These are phyloP conservation scores for Hypomyces perniciosus DNA, from an alignment of 2,329 filamentous ascomycete species.

Conservation along the genomic window DNA sequence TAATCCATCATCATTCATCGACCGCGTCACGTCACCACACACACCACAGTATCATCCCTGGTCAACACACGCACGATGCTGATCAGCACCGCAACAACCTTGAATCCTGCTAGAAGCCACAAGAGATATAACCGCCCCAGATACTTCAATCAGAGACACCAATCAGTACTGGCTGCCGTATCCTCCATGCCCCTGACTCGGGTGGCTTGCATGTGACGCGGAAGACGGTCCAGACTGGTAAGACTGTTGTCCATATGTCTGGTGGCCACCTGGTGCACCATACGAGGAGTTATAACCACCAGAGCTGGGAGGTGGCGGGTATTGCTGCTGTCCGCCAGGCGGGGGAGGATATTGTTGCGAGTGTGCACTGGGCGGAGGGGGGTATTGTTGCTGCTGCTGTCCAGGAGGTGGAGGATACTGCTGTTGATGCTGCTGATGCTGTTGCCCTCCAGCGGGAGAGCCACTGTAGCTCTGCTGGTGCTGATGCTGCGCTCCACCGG, in stretches of 20 bases:
- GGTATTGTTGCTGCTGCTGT: constrained; percentile 5
- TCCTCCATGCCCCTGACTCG: constrained; percentile 9
- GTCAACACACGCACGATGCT: too few relatives aligned
- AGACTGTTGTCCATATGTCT: constrained; percentile 24
- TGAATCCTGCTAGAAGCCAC: too few relatives aligned
- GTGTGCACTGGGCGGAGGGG: constrained; percentile 4
- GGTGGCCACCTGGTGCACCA: constrained; percentile 22
- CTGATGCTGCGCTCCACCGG: constrained; percentile 9
- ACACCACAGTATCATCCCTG: too few relatives aligned
- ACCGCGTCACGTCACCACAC: background rate
- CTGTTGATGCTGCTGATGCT: background rate
- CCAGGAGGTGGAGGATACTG: constrained; percentile 1
- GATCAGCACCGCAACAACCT: too few relatives aligned
- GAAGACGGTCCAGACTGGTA: constrained; percentile 21
- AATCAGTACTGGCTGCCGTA: constrained; percentile 9
- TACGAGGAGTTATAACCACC: constrained; percentile 27
- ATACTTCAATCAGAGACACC: background rate
- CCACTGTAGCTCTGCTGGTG: constrained; percentile 18
- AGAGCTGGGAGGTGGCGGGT: background rate
- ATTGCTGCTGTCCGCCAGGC: constrained; percentile 1
- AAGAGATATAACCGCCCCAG: too few relatives aligned
- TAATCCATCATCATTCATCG: background rate
- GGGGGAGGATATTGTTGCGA: constrained; percentile 23
- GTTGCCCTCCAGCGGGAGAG: constrained; percentile 10
- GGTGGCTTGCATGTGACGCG: constrained; percentile 11